A percentile compares a stretch with the other conserved stretches of the same genome.
Evolutionary conservation across 208 protist species (phyloP).

Genomic region (Herpetomonas samuelpessoai): DNA sequence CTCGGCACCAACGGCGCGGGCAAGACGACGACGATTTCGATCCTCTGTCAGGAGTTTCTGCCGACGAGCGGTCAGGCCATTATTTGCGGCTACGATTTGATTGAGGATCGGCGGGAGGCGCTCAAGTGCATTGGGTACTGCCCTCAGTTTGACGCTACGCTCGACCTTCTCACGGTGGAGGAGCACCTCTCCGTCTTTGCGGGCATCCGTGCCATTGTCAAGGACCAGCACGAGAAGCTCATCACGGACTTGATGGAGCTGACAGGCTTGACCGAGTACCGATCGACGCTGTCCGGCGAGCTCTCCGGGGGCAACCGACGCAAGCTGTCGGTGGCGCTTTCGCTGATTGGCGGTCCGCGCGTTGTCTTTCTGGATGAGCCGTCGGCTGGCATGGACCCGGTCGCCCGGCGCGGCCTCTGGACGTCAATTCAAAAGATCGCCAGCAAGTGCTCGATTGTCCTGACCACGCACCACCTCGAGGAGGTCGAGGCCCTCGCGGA

Average conservation of each 20-base stretch:
- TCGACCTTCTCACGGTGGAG: slow-evolving; percentile 69
- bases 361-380: slow-evolving; percentile 79
- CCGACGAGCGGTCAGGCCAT: slow-evolving; percentile 31
- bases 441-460: slow-evolving; percentile 40
- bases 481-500: slow-evolving; percentile 74
- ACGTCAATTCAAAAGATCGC: slow-evolving; percentile 37
- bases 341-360: slow-evolving; percentile 65
- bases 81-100: slow-evolving; percentile 31
- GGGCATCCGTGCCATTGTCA: slow-evolving; percentile 31
- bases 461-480: slow-evolving; percentile 90
- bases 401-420: slow-evolving; percentile 63
- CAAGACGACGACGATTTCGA: slow-evolving; percentile 68
- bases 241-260: slow-evolving; percentile 40
- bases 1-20: slow-evolving; percentile 69
- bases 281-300: slow-evolving; percentile 14
- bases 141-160: slow-evolving; percentile 90
- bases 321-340: slow-evolving; percentile 61
- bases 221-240: slow-evolving; percentile 1
- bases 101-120: slow-evolving; percentile 19
- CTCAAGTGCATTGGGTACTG: slow-evolving; percentile 85
- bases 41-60: slow-evolving; percentile 45
- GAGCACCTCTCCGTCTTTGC: slow-evolving; percentile 87
- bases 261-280: slow-evolving; percentile 70
- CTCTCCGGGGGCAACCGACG: slow-evolving; percentile 55
- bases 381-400: slow-evolving; percentile 55